phyloP scores from a whole-genome alignment of 352 stramenopile species.

The Phytophthora crassamura region DNA sequence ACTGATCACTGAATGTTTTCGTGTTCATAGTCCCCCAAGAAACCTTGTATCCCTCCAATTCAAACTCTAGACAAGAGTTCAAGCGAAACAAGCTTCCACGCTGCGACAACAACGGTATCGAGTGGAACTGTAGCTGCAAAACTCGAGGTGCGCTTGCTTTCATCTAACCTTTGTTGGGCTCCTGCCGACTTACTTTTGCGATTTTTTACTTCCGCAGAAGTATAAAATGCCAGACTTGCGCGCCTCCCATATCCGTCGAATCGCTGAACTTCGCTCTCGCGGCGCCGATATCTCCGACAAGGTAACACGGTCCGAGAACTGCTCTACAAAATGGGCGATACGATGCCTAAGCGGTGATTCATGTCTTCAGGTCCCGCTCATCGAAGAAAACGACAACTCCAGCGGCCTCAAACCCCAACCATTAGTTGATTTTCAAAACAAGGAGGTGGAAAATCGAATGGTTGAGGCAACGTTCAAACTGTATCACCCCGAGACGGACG shows the following conservation, averaged over 20 bases:
- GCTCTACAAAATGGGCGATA: no score
- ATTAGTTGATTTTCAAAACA: constrained; percentile 19
- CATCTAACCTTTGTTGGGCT: background rate
- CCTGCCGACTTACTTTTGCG: no score
- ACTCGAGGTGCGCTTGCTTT: constrained; percentile 33
- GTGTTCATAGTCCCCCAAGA: constrained; percentile 57
- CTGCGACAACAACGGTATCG: constrained; percentile 11
- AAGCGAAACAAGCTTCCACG: constrained; percentile 27
- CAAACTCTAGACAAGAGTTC: constrained; percentile 25
- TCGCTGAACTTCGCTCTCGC: constrained; percentile 60
- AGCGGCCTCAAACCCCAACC: constrained; percentile 6
- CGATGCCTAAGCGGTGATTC: background rate
- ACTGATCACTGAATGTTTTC: background rate
- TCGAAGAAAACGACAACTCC: constrained; percentile 25
- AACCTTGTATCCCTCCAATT: constrained; percentile 11
- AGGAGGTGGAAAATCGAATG: constrained; percentile 33
- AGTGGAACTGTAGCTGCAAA: constrained; percentile 18
- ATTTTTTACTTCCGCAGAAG: no score
- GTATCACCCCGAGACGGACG: constrained; percentile 70
- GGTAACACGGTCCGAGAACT: constrained; percentile 6
- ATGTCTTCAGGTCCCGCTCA: constrained; percentile 3
- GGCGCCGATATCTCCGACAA: constrained; percentile 43
- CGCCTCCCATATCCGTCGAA: constrained; percentile 71
- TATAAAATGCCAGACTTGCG: constrained; percentile 71
- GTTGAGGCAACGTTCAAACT: constrained; percentile 61